Evolutionary conservation across 495 filamentous ascomycete species (phyloP), one percentile per base, ranked within the genome.

Genomic region (Sabuloglossum arenarium): DNA sequence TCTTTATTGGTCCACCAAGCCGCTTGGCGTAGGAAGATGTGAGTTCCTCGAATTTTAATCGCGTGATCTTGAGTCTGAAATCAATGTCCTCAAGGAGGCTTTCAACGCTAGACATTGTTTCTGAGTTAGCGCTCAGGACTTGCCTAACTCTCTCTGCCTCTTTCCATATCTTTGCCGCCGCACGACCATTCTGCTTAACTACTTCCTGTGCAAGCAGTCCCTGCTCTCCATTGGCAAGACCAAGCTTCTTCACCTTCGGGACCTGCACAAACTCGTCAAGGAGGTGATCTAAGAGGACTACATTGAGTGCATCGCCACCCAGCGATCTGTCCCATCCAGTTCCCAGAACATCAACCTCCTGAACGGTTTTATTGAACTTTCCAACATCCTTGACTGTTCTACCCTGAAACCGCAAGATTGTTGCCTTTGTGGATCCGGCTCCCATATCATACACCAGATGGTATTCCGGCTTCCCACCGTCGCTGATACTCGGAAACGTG

Each of bases 401-500:
- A 63, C 84, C 85, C 65, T 94, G 89, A 71, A 97, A 94, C 61
- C 78, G 83, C 65, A 99, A 64, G 19, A 99, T 73, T 8, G 88
- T 93, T n/a, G 90, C 91, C 57, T 87, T 94, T 16, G 93, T 86
- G n/a, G 87, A 94, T 9, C 91, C 91, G 62, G 91, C 91, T 58
- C 91, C 91, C 89, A 97, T 96, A 62, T 99, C 93, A 61, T 88
- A 97, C 19, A 99, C 78, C 64, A 99, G 73, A 65, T 99, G 87
- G 62, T 84, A 78, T 67, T 99, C 91, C 3, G 91, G 85, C 71
- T 86, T 89, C 61, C 80, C 82, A 47, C 88, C 89, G 56, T 90
- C 81, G 43, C 77, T 84, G 37, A 93, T 71, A 59, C 75, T 85
- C 16, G 87, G 86, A 69, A 99, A 99, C 23, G 80, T 86, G 61